Evolutionary conservation across 148 eudicot genomes (phyloP), one percentile per base, ranked within the genome.

Genomic region (Bassia scoparia): DNA sequence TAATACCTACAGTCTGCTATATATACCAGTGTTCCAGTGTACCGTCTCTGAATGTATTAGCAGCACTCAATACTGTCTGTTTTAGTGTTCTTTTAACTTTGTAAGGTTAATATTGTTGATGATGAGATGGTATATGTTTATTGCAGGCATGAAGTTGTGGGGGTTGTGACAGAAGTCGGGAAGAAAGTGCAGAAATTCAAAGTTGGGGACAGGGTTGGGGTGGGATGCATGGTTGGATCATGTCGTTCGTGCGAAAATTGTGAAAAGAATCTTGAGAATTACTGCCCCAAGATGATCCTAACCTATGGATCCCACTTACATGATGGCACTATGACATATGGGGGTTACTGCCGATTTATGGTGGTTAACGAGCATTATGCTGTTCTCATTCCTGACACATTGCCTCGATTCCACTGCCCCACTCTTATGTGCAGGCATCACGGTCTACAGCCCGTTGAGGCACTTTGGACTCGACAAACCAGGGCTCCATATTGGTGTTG

Each of bases 401-500:
- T 71, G 79, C 89, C 29, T 77, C 37, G 78, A 80, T 35, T 20
- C 71, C 26, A 79, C 89, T n/a, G 88, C 89, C 14, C 89, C 89
- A 52, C 73, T 86, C n/a, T 53, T 86, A 6, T 83, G 89, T 61
- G 89, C 86, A 30, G 88, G 88, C 31, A 78, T 85, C 84, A 0
- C n/a, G n/a, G 86, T 85, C 24, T 85, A 80, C 55, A 75, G 84
- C 46, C 88, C 84, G 20, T 68, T 85, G 69, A 81, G 67, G 67
- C 61, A 76, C 71, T 80, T 75, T 53, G 74, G 67, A 70, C 77
- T 84, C 55, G 74, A 81, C 68, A 74, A 83, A 71, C 81, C 88
- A 0, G 88, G 88, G 0, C 81, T 75, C 11, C 79, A 72, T 50
- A 55, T 85, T 1, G 88, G 88, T 23, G 84, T 83, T 30, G 76